These are phyloP conservation scores for Kwoniella heveanensis DNA, from an alignment of 768 basidiomycete genomes.

Conservation along the genomic window DNA sequence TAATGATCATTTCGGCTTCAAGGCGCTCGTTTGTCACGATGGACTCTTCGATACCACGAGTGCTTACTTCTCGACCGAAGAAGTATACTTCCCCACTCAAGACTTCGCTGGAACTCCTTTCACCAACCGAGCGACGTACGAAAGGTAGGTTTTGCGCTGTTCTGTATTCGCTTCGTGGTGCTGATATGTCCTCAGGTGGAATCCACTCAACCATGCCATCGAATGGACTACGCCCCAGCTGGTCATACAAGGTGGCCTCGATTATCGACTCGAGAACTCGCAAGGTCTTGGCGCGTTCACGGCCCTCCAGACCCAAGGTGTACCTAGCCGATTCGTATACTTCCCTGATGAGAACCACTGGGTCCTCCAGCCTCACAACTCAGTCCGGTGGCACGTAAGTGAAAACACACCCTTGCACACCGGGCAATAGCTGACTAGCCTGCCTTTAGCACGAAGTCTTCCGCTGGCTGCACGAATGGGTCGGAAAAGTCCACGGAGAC, in stretches of 20 bases:
- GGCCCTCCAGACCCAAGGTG: constrained; percentile 63
- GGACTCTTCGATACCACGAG: constrained; percentile 66
- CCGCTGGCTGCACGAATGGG: constrained; percentile 71
- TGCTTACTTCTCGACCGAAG: constrained; percentile 83
- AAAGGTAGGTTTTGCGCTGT: constrained; percentile 30
- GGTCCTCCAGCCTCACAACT: constrained; percentile 64
- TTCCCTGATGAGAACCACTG: constrained; percentile 60
- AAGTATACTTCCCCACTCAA: constrained; percentile 49
- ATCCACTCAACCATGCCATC: constrained; percentile 75
- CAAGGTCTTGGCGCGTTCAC: constrained; percentile 84
- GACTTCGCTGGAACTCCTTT: constrained; percentile 37
- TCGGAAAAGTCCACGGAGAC: constrained; percentile 34
- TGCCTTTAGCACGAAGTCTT: constrained; percentile 71
- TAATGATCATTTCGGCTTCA: constrained; percentile 83
- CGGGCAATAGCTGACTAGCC: constrained; percentile 1
- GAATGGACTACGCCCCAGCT: constrained; percentile 87
- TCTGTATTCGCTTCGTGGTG: too few species aligned
- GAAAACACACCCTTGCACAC: not conserved
- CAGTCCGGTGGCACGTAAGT: constrained; percentile 67
- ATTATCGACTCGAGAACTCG: constrained; percentile 81
- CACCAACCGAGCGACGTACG: constrained; percentile 34
- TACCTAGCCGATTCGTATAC: constrained; percentile 44
- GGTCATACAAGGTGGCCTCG: constrained; percentile 82
- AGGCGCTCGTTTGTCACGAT: constrained; percentile 88
- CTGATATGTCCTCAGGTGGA: constrained; percentile 61